Evolutionary conservation across 2,329 filamentous ascomycete species (phyloP).

Genomic region (Arthroderma uncinatum): DNA sequence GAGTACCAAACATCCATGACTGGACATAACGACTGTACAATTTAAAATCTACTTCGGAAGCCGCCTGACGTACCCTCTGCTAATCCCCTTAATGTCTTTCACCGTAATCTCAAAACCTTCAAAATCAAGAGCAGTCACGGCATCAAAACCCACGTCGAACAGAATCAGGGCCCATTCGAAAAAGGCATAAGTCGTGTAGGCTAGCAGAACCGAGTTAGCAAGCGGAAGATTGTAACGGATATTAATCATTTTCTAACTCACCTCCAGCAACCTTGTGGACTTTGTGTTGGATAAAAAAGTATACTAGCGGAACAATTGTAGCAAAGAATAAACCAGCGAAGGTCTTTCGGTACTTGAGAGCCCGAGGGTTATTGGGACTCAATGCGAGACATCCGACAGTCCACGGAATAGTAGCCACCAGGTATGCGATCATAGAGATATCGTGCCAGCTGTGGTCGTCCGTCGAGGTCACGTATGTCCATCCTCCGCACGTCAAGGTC

Average conservation of each 20-base stretch:
- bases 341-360: slow-evolving; percentile 80
- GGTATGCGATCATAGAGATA: slow-evolving; percentile 97
- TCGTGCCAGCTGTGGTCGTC: slow-evolving; percentile 99
- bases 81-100: slow-evolving; percentile 76
- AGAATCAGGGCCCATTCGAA: slow-evolving; percentile 95
- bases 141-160: slow-evolving; percentile 92
- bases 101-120: slow-evolving; percentile 75
- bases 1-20: slow-evolving; percentile 27
- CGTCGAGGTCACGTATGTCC: slow-evolving; percentile 97
- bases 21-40: slow-evolving; percentile 38
- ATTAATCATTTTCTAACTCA: slow-evolving; percentile 37
- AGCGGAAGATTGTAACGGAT: not conserved
- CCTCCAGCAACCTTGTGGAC: slow-evolving; percentile 87
- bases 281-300: slow-evolving; percentile 98
- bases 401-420: slow-evolving; percentile 91
- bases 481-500: slow-evolving; percentile 88
- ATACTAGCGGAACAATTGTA: slow-evolving; percentile 77
- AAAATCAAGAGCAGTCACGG: slow-evolving; percentile 88
- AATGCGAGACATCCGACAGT: slow-evolving; percentile 80
- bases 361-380: slow-evolving; percentile 70
- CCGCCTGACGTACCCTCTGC: slow-evolving; percentile 97
- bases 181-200: slow-evolving; percentile 94
- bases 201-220: slow-evolving; percentile 38
- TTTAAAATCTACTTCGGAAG: slow-evolving; percentile 74
- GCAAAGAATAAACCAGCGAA: slow-evolving; percentile 78